Conservation (phyloP, 768 basidiomycete species). For the Trichaptum fuscoviolaceum region DNA sequence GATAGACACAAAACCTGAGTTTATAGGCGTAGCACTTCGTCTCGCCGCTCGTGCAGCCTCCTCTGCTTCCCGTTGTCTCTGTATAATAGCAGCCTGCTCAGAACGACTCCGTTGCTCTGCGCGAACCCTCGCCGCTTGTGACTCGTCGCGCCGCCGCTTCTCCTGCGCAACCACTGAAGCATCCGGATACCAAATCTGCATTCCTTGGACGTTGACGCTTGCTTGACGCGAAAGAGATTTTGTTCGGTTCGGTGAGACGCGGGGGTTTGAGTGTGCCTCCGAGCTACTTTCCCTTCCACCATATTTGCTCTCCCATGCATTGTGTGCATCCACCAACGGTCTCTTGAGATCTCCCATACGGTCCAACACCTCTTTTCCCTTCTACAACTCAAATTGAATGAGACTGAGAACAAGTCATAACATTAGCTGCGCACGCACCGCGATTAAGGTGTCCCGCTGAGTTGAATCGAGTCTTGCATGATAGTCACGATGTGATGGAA, state of each 20-base stretch:
- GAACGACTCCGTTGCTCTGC: constrained; percentile 42
- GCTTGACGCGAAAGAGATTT: neutral
- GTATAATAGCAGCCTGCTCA: constrained; percentile 53
- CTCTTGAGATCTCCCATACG: constrained; percentile 6
- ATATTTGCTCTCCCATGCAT: constrained; percentile 2
- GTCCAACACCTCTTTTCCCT: neutral
- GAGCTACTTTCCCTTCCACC: constrained; percentile 7
- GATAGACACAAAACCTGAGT: neutral
- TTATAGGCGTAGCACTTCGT: constrained; percentile 23
- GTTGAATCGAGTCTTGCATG: constrained; percentile 42
- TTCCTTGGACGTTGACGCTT: constrained; percentile 13
- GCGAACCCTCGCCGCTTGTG: constrained; percentile 38
- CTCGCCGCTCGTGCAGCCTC: constrained; percentile 41
- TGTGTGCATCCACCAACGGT: constrained; percentile 5
- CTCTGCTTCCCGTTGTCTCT: constrained; percentile 57
- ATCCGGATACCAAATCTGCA: constrained; percentile 6
- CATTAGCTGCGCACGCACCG: constrained; percentile 43
- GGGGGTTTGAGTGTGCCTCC: neutral
- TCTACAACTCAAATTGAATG: neutral
- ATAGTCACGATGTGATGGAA: constrained; percentile 72
- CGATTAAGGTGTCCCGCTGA: constrained; percentile 61
- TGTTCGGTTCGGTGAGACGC: neutral
- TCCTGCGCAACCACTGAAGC: constrained; percentile 15
- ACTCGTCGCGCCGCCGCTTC: constrained; percentile 21
- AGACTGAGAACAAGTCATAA: neutral